Base-by-base conservation (phyloP, 495 filamentous ascomycete genomes). In the Gamarada debralockiae region DNA sequence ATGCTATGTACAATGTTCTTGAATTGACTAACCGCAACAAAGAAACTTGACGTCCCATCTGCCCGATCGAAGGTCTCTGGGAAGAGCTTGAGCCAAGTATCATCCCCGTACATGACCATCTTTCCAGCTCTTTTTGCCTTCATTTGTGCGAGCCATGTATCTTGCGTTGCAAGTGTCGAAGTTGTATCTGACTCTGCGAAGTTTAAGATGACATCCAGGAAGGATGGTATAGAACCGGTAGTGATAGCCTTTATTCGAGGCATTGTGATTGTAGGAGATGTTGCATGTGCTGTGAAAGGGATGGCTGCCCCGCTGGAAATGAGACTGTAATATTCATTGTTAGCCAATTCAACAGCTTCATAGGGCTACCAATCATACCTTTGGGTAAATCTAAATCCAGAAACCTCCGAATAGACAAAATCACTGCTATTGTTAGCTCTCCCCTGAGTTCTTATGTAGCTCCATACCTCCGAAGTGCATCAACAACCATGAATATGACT, bases 61-160 rank as follows among this genome's bases (percentile, higher is more conserved):
- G 80, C 74, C 25, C 92, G 82, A 57, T 80, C 79, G 69, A 99
- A 99, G 33, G 83, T 85, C 7, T 78, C 81, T 4, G 93, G 93
- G 64, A 99, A 97, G 29, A 99, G 78, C 67, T 96, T 97, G 50
- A 97, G 72, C 93, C 93, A 99, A 13, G 93, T 99, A 66, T 99
- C 93, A 64, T 99, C 93, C 38, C 93, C 93, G 59, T 95, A 96
- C 88, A 99, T 92, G 65, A 95, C 74, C 45, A 97, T 73, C 56
- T 86, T 88, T 22, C 85, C 88, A 20, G 59, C 60, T 2, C 64
- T 62, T 65, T 82, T 86, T 25, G 84, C 81, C 66, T 83, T 90
- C 68, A 99, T 79, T 69, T 99, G 93, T 21, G 89, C 86, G 34
- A 97, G 77, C 91, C 95, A 97, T 14, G 89, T 96, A 64, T 99